A percentile compares a stretch with the other conserved stretches of the same genome.
Conservation (phyloP, 345 rosid genomes). For the Crucihimalaya himalaica region DNA sequence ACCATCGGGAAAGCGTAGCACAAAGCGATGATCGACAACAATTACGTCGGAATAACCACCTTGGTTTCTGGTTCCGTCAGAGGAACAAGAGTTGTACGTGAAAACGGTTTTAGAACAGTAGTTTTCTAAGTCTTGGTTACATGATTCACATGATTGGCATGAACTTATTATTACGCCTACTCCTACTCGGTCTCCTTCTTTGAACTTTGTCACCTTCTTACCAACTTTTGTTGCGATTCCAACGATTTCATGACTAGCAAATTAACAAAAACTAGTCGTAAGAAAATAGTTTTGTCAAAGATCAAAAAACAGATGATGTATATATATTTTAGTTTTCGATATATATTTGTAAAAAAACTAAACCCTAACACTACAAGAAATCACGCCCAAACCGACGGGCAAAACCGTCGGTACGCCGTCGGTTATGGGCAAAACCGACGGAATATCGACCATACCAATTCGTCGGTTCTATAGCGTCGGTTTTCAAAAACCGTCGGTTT, state of each 20-base stretch:
- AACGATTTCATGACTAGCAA: constrained; percentile 58
- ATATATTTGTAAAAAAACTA: background rate
- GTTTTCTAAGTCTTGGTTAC: constrained; percentile 55
- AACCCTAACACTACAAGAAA: too few relatives aligned
- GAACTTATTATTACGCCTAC: constrained; percentile 62
- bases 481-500: too few relatives aligned
- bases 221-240: constrained; percentile 64
- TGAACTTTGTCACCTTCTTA: constrained; percentile 52
- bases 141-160: constrained; percentile 51
- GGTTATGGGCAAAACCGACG: too few relatives aligned
- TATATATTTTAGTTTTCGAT: background rate
- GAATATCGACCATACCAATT: too few relatives aligned
- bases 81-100: constrained; percentile 44
- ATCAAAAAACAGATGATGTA: background rate
- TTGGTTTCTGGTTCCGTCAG: constrained; percentile 53
- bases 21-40: constrained; percentile 55
- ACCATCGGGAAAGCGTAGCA: constrained; percentile 53
- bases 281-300: background rate
- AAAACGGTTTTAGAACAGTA: constrained; percentile 47
- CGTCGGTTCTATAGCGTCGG: too few relatives aligned
- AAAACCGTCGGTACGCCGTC: too few relatives aligned
- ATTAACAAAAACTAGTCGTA: background rate
- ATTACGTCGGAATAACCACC: constrained; percentile 63
- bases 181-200: constrained; percentile 59
- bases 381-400: too few relatives aligned